Evolutionary conservation across 75 land plant species (phyloP).

Genomic region (Pseudotsuga menziesii): DNA sequence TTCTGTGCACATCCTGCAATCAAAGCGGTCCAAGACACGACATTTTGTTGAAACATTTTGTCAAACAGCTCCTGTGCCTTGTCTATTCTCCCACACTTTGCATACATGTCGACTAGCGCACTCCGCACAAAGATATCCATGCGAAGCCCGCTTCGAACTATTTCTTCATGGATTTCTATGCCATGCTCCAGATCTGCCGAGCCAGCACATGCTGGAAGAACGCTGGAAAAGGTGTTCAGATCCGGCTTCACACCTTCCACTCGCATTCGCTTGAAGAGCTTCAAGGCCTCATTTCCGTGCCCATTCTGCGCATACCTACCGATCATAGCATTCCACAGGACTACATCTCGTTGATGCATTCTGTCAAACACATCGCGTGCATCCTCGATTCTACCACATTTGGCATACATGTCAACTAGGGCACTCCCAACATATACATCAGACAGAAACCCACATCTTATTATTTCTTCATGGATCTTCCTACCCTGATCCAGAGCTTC

Average conservation of each 20-base stretch:
- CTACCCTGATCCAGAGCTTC: not conserved
- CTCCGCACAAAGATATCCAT: slow-evolving; percentile 10
- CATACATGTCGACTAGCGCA: slow-evolving; percentile 12
- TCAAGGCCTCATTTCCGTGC: slow-evolving; percentile 32
- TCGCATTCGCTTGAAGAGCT: slow-evolving; percentile 39
- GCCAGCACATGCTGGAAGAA: slow-evolving; percentile 24
- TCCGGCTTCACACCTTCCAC: slow-evolving; percentile 19
- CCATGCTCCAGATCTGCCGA: slow-evolving; percentile 21
- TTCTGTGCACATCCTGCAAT: not conserved
- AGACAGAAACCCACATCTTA: not conserved
- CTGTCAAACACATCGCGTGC: not conserved
- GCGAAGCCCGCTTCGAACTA: not conserved
- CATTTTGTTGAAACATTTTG: not conserved
- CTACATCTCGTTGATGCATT: not conserved
- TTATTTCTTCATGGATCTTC: slow-evolving; percentile 2
- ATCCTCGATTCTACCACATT: slow-evolving; percentile 7
- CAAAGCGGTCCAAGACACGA: not conserved
- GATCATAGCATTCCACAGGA: slow-evolving; percentile 59
- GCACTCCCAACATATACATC: not conserved
- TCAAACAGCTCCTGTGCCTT: not conserved
- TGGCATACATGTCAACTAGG: slow-evolving; percentile 7
- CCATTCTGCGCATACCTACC: slow-evolving; percentile 50
- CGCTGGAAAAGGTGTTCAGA: slow-evolving; percentile 16
- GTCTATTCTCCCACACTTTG: not conserved
- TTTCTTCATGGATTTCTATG: slow-evolving; percentile 8